Evolutionary conservation across 768 basidiomycete species (phyloP).

Genomic region (Paxillus involutus): DNA sequence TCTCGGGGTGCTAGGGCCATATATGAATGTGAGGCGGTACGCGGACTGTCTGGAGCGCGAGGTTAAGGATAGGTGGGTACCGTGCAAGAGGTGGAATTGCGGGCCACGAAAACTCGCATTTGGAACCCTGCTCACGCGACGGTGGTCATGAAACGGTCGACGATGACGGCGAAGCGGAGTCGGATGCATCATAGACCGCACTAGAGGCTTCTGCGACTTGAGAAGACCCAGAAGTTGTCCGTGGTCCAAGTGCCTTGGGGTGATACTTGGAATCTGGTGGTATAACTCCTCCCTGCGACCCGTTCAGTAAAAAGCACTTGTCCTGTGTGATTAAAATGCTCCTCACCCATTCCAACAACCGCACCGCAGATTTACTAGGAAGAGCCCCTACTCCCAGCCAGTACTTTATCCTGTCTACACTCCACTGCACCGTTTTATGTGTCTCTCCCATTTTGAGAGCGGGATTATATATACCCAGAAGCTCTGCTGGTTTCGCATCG

Average conservation of each 20-base stretch:
- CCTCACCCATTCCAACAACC: constrained; percentile 72
- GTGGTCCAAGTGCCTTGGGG: constrained; percentile 33
- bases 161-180: neutral
- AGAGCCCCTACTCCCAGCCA: constrained; percentile 87
- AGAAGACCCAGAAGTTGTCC: constrained; percentile 1
- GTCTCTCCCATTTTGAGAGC: constrained; percentile 47
- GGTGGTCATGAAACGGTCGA: constrained; percentile 10
- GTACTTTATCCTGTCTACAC: constrained; percentile 83
- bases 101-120: neutral
- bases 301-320: constrained; percentile 4
- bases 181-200: neutral
- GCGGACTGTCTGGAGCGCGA: neutral
- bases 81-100: neutral
- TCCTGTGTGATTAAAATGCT: neutral
- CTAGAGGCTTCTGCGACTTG: neutral
- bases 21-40: neutral
- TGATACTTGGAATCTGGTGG: constrained; percentile 57
- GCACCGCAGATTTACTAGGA: constrained; percentile 77
- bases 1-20: neutral
- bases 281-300: constrained; percentile 58
- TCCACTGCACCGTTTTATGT: constrained; percentile 85
- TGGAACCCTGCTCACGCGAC: neutral
- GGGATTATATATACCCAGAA: constrained; percentile 83
- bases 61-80: neutral
- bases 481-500: constrained; percentile 85